Evolutionary conservation across 2,329 filamentous ascomycete species (phyloP).

Genomic region (Herpotrichia juniperi): DNA sequence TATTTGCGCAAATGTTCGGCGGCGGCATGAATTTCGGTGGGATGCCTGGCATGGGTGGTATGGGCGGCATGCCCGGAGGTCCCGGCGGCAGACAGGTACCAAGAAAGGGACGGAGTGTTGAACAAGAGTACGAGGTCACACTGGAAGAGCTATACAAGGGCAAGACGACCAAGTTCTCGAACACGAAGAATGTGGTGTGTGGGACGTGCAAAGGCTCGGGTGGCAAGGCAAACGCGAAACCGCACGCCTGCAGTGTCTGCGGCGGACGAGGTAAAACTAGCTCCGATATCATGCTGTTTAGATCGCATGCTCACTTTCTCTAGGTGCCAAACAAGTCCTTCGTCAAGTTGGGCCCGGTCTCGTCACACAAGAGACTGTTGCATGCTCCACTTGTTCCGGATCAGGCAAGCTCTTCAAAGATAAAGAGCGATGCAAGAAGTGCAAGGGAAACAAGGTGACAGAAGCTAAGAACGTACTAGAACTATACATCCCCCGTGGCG

Average conservation of each 20-base stretch:
- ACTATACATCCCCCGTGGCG: slow-evolving; percentile 91
- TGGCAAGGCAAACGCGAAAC: slow-evolving; percentile 89
- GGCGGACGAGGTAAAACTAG: slow-evolving; percentile 68
- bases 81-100: slow-evolving; percentile 60
- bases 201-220: slow-evolving; percentile 85
- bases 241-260: slow-evolving; percentile 82
- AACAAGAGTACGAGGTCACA: slow-evolving; percentile 88
- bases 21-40: slow-evolving; percentile 51
- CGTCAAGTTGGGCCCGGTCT: slow-evolving; percentile 85
- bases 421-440: slow-evolving; percentile 98
- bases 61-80: slow-evolving; percentile 57
- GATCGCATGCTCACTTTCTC: slow-evolving; percentile 19
- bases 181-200: slow-evolving; percentile 93
- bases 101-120: slow-evolving; percentile 79
- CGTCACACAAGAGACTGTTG: slow-evolving; percentile 77
- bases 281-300: not conserved
- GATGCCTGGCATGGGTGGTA: slow-evolving; percentile 67
- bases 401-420: slow-evolving; percentile 88
- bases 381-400: slow-evolving; percentile 84
- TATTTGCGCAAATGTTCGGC: slow-evolving; percentile 85
- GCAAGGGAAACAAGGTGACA: slow-evolving; percentile 87
- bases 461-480: slow-evolving; percentile 94
- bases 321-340: slow-evolving; percentile 74
- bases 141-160: slow-evolving; percentile 98
- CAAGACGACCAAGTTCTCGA: slow-evolving; percentile 96